A percentile compares a stretch with the other conserved stretches of the same genome.
phyloP scores from a whole-genome alignment of 1,284 basidiomycete genomes.

The Trichosporon sp. region DNA sequence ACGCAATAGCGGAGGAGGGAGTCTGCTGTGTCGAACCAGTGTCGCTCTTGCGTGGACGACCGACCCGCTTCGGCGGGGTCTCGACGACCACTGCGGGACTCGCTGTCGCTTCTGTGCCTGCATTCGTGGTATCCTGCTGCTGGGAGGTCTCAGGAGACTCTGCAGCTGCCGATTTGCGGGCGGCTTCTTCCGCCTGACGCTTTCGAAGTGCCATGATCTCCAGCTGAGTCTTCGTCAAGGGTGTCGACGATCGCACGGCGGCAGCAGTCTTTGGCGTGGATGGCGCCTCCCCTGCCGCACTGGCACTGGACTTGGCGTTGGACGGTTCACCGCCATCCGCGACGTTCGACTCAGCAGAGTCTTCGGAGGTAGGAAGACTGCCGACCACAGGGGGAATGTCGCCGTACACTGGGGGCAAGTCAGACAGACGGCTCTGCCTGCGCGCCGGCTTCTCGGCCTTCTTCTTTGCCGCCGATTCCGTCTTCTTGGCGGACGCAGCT shows the following conservation, averaged over 20 bases:
- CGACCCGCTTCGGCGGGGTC: background rate
- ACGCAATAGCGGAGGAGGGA: background rate
- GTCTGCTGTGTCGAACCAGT: background rate
- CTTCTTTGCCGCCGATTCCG: background rate
- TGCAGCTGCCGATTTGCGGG: background rate
- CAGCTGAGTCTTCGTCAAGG: background rate
- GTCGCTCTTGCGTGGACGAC: background rate
- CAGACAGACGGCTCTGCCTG: background rate
- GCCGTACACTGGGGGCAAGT: background rate
- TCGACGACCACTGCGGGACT: background rate
- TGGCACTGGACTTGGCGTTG: background rate
- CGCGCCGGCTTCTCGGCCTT: background rate
- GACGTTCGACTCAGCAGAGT: background rate
- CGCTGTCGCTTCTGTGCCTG: background rate
- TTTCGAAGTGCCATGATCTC: background rate
- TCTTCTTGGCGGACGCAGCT: background rate
- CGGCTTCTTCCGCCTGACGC: background rate
- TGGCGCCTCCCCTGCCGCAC: background rate
- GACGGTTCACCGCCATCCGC: no score
- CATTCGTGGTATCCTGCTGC: no score
- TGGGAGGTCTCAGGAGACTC: background rate
- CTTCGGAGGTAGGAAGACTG: background rate
- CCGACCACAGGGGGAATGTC: conserved; percentile 1
- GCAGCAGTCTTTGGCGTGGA: background rate
- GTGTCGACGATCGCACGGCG: background rate